phyloP scores from a whole-genome alignment of 306 rosid genomes.

The Cicer judaicum region DNA sequence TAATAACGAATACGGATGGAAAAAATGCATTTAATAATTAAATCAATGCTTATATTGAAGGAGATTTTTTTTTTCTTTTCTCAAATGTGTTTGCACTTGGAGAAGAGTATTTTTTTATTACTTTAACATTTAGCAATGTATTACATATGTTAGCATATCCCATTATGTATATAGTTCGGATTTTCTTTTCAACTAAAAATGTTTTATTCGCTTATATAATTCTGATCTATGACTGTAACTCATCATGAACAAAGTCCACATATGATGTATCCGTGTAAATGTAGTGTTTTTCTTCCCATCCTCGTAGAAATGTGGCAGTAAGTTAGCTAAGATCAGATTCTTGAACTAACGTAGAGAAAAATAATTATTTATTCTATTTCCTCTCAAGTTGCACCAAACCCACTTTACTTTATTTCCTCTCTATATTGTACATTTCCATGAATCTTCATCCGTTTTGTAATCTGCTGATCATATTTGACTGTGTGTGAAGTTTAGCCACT shows the following conservation, averaged over 20 bases:
- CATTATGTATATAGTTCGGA: too few relatives aligned
- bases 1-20: too few relatives aligned
- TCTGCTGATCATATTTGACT: constrained; percentile 41
- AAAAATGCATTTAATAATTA: too few relatives aligned
- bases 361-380: neutral
- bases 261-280: neutral
- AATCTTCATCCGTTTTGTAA: constrained; percentile 17
- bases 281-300: neutral
- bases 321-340: constrained; percentile 12
- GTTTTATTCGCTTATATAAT: too few relatives aligned
- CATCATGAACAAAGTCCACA: neutral
- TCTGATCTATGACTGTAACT: neutral
- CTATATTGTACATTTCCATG: neutral
- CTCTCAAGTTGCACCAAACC: neutral
- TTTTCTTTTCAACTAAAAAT: too few relatives aligned
- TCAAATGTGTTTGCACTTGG: too few relatives aligned
- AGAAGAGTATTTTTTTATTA: too few relatives aligned
- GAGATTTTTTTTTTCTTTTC: too few relatives aligned
- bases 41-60: too few relatives aligned
- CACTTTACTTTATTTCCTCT: neutral
- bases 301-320: neutral
- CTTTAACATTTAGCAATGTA: too few relatives aligned
- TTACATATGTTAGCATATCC: too few relatives aligned
- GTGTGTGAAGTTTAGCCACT: neutral
- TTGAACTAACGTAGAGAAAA: neutral